Base-by-base conservation (phyloP, 345 rosid species). In the Carallia pectinifolia region DNA sequence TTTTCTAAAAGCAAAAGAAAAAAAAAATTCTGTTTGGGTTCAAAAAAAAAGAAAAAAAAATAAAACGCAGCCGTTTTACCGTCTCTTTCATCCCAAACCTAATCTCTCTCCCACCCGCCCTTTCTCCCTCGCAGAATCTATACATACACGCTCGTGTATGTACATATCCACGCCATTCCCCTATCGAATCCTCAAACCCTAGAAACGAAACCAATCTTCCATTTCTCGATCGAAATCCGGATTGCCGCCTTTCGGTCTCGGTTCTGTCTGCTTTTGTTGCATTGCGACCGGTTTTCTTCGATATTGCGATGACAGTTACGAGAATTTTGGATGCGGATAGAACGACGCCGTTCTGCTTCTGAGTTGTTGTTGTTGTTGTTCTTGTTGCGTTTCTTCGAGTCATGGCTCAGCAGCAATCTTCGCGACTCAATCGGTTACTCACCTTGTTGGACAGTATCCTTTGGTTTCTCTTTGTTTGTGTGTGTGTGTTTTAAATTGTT, bases 361-460 rank as follows among this genome's bases (percentile, higher is more conserved):
- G 48, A 52, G 36, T 31, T 61, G 53, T 54, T 40, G 5, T 61
- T 34, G 6, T 39, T 2, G 5, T 36, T 40, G 15, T n/a, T n/a
- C n/a, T n/a, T n/a, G n/a, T n/a, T n/a, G n/a, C 50, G 17, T 12
- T 12, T 44, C 50, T 44, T 12, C 50, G 13, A 44, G 3, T 44
- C 50, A 95, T 92, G 99, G 97, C 99, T 73, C 80, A 77, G 52
- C 96, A 91, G 83, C 98, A 87, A 71, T 90, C 92, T 47, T 90
- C 92, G 71, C 99, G 86, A 68, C 98, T 95, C 84, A 89, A 82
- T 85, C 98, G 98, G 34, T 80, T 95, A 62, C 98, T 95, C 71
- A 92, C 97, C 80, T 79, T 95, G 71, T 82, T 95, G 85, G 99
- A 95, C 91, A 92, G 99, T 95, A 92, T 89, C 89, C 93, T 85